Evolutionary conservation across 768 basidiomycete genomes (phyloP).

Genomic region (Suillus clintonianus): DNA sequence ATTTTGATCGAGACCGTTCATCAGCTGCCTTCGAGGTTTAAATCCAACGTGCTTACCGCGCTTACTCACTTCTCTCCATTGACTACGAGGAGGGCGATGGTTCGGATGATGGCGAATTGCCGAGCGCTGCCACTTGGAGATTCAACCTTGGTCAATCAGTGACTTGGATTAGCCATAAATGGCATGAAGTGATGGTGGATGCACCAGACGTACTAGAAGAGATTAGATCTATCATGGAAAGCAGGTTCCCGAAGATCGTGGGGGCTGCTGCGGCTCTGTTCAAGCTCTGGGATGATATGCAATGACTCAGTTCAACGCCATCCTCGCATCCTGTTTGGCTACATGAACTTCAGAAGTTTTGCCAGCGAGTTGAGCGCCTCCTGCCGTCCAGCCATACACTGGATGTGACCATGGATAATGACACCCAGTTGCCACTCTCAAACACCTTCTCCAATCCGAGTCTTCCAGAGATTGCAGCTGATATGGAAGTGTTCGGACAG

Average conservation of each 20-base stretch:
- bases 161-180: too few species aligned
- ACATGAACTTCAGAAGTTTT: slow-evolving; percentile 83
- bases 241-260: slow-evolving; percentile 65
- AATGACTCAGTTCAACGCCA: slow-evolving; percentile 47
- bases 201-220: slow-evolving; percentile 69
- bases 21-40: slow-evolving; percentile 95
- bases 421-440: slow-evolving; percentile 40
- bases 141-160: slow-evolving; percentile 94
- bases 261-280: slow-evolving; percentile 57
- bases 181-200: slow-evolving; percentile 64
- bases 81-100: slow-evolving; percentile 95
- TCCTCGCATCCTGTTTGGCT: slow-evolving; percentile 68
- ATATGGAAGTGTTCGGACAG: not conserved
- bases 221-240: slow-evolving; percentile 65
- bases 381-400: slow-evolving; percentile 53
- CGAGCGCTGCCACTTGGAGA: slow-evolving; percentile 85
- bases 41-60: slow-evolving; percentile 92
- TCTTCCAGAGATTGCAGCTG: not conserved
- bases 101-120: slow-evolving; percentile 79
- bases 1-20: not conserved
- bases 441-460: slow-evolving; percentile 61
- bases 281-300: slow-evolving; percentile 67
- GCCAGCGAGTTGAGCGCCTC: slow-evolving; percentile 65
- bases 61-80: slow-evolving; percentile 86
- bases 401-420: slow-evolving; percentile 38